phyloP scores from a whole-genome alignment of 176 grass and related monocot species.

The Oryza meyeriana region DNA sequence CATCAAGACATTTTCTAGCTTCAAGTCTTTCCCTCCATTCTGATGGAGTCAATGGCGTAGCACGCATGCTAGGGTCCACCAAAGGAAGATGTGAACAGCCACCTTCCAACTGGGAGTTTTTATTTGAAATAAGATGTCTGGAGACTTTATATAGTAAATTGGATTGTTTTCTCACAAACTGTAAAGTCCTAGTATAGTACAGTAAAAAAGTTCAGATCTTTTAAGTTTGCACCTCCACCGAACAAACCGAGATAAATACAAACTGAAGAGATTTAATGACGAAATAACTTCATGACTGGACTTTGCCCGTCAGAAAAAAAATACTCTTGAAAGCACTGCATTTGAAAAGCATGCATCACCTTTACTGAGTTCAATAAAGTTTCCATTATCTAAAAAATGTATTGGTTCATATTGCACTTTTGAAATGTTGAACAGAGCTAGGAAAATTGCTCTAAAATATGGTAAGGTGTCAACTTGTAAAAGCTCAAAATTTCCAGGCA shows the following conservation, averaged over 20 bases:
- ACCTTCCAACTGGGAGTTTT: constrained; percentile 75
- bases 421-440: neutral
- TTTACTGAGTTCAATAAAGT: too few relatives aligned
- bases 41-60: constrained; percentile 64
- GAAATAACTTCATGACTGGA: constrained; percentile 11
- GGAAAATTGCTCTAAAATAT: neutral
- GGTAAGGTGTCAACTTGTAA: neutral
- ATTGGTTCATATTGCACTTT: neutral
- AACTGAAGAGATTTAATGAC: neutral
- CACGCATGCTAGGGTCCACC: constrained; percentile 64
- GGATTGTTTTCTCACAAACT: neutral
- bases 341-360: neutral
- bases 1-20: constrained; percentile 34
- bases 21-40: constrained; percentile 76
- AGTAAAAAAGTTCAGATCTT: neutral
- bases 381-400: too few relatives aligned
- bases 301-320: neutral
- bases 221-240: neutral
- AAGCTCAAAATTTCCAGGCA: neutral
- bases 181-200: neutral
- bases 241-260: neutral
- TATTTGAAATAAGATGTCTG: constrained; percentile 30
- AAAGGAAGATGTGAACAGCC: constrained; percentile 82
- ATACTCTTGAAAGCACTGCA: constrained; percentile 6
- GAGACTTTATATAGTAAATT: constrained; percentile 5